Evolutionary conservation across 371 early-diverging fungal species (phyloP).

Genomic region (Paraphysoderma sedebokerense): DNA sequence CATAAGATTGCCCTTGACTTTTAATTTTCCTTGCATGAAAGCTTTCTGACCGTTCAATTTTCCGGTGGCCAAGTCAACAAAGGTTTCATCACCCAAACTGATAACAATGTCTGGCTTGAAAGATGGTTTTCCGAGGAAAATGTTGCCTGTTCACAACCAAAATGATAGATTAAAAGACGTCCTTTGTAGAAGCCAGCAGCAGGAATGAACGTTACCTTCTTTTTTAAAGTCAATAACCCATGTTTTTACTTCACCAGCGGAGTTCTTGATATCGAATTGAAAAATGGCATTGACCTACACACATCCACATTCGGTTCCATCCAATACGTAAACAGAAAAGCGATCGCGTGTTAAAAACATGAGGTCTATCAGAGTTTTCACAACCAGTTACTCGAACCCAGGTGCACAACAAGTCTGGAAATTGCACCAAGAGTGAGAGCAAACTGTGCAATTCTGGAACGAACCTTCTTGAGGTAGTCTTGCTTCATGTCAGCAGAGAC

Average conservation of each 20-base stretch:
- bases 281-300: conserved; percentile 72
- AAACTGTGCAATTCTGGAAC: too few relatives aligned
- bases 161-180: background rate
- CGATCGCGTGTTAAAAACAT: too few relatives aligned
- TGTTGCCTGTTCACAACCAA: conserved; percentile 5
- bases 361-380: too few relatives aligned
- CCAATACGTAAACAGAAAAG: too few relatives aligned
- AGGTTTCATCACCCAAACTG: conserved; percentile 50
- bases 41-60: conserved; percentile 73
- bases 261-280: conserved; percentile 55
- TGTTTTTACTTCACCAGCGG: conserved; percentile 18
- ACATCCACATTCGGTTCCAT: too few relatives aligned
- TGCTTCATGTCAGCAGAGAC: too few relatives aligned
- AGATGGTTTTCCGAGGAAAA: conserved; percentile 8
- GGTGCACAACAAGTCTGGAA: too few relatives aligned
- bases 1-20: conserved; percentile 82
- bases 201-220: conserved; percentile 16
- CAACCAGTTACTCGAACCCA: too few relatives aligned
- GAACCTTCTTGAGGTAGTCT: too few relatives aligned
- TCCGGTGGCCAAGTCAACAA: conserved; percentile 63
- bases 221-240: conserved; percentile 52
- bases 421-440: too few relatives aligned
- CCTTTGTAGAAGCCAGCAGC: too few relatives aligned
- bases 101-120: conserved; percentile 45
- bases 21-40: conserved; percentile 77